Evolutionary conservation across 1,139 yeast species (phyloP), one percentile per base, ranked within the genome.

Genomic region (Taiozyma onychis): DNA sequence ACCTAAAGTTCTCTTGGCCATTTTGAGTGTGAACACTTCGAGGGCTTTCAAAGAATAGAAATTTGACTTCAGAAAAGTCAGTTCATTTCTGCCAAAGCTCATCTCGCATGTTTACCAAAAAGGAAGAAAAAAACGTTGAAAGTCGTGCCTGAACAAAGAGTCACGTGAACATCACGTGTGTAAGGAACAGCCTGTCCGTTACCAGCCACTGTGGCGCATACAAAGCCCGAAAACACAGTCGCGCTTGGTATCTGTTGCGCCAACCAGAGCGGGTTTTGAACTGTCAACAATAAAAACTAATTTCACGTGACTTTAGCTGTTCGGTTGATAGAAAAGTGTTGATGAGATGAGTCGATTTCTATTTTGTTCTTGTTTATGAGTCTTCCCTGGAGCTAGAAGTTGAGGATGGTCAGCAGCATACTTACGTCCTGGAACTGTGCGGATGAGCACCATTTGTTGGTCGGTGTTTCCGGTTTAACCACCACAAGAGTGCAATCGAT

Each of bases 1-100:
- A 45, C 97, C 97, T 56, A 87, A 72, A 37, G 91, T 88, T 75
- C 97, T 79, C 64, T 88, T 90, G 43, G 77, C 84, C 88, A 82
- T 83, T 14, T 14, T 22, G 6, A 18, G 24, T 18, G 11, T 10
- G 18, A 45, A 45, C 58, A 18, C 13, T 43, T 34, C 34, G 41
- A 41, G 30, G 37, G 44, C 27, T 21, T 21, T 24, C 30, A 10
- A 16, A 27, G 11, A 34, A 10, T 41, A 41, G 14, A 41, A 26
- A n/a, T 26, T 18, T 32, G 35, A 32, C 4, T n/a, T n/a, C 9
- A 32, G 24, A 18, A 39, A 39, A 22, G 30, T 39, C 43, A 39
- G 43, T 24, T 39, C 43, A 39, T 37, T 37, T 39, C 28, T 39
- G 27, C 9, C 7, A 24, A 14, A 24, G 43, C 43, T 39, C 43